Conservation (phyloP, 768 basidiomycete genomes). For the Lactarius hengduanensis region DNA sequence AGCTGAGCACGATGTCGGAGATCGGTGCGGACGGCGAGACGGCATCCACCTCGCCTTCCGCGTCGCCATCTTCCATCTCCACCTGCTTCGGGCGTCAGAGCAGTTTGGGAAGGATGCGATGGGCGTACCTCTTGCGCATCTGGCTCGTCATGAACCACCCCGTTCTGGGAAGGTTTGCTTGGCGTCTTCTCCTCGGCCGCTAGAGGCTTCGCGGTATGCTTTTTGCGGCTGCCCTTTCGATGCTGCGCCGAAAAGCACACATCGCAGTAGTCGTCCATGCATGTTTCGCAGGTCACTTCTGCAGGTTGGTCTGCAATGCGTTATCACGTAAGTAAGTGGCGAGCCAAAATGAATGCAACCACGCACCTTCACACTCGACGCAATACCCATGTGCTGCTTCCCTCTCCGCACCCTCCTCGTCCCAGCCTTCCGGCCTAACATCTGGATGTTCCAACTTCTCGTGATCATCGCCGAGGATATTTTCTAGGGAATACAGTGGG, state of each 20-base stretch:
- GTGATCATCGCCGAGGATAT: conserved; percentile 65
- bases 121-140: conserved; percentile 24
- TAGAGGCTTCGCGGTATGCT: conserved; percentile 55
- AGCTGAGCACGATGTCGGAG: conserved; percentile 43
- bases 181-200: conserved; percentile 26
- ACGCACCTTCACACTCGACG: conserved; percentile 81
- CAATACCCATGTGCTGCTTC: conserved; percentile 64
- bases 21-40: conserved; percentile 29
- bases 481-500: conserved; percentile 57
- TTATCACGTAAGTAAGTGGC: conserved; percentile 7
- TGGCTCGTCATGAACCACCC: conserved; percentile 31
- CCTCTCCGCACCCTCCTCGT: conserved; percentile 54
- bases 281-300: conserved; percentile 67
- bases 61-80: conserved; percentile 41
- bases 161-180: conserved; percentile 28
- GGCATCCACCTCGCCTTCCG: conserved; percentile 40
- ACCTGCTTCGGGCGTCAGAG: conserved; percentile 32
- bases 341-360: background rate
- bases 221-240: conserved; percentile 74
- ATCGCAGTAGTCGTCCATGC: conserved; percentile 73
- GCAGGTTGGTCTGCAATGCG: conserved; percentile 71
- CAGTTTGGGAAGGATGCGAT: conserved; percentile 24
- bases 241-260: conserved; percentile 87
- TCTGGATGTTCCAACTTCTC: conserved; percentile 61
- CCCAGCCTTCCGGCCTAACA: conserved; percentile 54